Base-by-base conservation (phyloP, 2,329 filamentous ascomycete genomes). In the Aureobasidium lini region DNA sequence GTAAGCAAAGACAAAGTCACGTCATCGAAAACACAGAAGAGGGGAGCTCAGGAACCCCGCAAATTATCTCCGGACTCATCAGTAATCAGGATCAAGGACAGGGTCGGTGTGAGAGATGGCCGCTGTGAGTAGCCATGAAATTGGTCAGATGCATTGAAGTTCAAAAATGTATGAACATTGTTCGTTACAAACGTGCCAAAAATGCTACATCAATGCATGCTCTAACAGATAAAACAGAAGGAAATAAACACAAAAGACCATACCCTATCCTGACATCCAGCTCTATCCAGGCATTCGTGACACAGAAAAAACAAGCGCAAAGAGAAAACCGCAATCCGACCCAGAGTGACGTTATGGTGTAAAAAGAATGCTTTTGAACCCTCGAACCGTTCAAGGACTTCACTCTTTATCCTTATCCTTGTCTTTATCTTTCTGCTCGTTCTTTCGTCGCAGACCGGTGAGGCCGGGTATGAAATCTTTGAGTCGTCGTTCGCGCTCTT, bases 401-500 rank as follows among this genome's bases (percentile, higher is more conserved):
- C 34, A 16, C 29, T 37, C 31, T n/a, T 59, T 32, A 39, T 68
- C 67, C 46, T 71, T 72, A 32, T 70, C 52, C 31, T 44, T 54
- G n/a, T 70, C 50, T 29, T 54, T 54, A 29, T 70, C 67, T 62
- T 66, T 66, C 50, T 68, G 68, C 62, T 66, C 65, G 60, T 67
- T 68, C 57, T 66, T 69, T 61, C 46, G 46, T 37, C 57, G 34
- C 16, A 59, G 28, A 40, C 37, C 39, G 2, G 48, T 37, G 18
- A 69, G 66, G 60, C 72, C 72, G 1, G 69, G 70, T 7, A 73
- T 62, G 6, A 77, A 70, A 5, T 69, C 70, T 8, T 72, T 68
- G 50, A 76, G 65, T 6, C 74, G 69, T 39, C 74, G 70, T 61
- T 75, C 69, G 40, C 68, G 72, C n/a, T 68, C 69, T 57, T 73